Percentiles rank a stretch among this genome's conserved stretches.
These are phyloP conservation scores for Reutealis trisperma DNA, from an alignment of 345 rosid species.

Conservation along the genomic window DNA sequence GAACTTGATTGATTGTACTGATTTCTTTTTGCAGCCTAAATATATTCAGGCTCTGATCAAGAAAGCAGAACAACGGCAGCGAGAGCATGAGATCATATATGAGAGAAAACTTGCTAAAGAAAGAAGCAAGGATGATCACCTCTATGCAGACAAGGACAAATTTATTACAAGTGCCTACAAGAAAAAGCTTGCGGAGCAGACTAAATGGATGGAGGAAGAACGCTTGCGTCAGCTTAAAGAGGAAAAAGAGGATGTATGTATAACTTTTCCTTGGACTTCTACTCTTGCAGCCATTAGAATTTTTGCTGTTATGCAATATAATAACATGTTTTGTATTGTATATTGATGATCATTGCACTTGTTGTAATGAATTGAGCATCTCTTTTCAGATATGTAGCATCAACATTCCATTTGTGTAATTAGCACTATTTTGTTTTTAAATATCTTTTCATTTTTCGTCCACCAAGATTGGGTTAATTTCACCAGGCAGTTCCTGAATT, in stretches of 20 bases:
- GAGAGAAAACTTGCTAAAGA: constrained; percentile 87
- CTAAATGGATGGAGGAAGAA: constrained; percentile 76
- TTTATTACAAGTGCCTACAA: constrained; percentile 75
- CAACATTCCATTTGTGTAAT: not conserved
- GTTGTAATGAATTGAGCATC: not conserved
- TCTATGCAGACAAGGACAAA: constrained; percentile 83
- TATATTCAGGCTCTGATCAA: constrained; percentile 63
- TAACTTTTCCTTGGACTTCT: not conserved
- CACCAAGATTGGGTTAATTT: too few species aligned
- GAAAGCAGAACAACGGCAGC: constrained; percentile 68
- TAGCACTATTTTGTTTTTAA: not conserved
- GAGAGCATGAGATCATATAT: constrained; percentile 72
- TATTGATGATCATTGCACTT: too few species aligned
- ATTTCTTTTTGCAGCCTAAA: constrained; percentile 55
- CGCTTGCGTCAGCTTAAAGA: constrained; percentile 68
- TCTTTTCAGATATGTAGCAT: not conserved
- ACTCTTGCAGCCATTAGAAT: not conserved
- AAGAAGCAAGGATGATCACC: constrained; percentile 80
- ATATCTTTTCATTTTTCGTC: not conserved
- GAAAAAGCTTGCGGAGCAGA: constrained; percentile 84
- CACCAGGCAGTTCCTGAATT: too few species aligned
- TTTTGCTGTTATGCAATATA: not conserved
- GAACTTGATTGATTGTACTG: not conserved
- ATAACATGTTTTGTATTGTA: not conserved
- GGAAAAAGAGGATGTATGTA: constrained; percentile 88